phyloP scores from a whole-genome alignment of 1,139 yeast species.

The Lodderomyces orthopsilosis region DNA sequence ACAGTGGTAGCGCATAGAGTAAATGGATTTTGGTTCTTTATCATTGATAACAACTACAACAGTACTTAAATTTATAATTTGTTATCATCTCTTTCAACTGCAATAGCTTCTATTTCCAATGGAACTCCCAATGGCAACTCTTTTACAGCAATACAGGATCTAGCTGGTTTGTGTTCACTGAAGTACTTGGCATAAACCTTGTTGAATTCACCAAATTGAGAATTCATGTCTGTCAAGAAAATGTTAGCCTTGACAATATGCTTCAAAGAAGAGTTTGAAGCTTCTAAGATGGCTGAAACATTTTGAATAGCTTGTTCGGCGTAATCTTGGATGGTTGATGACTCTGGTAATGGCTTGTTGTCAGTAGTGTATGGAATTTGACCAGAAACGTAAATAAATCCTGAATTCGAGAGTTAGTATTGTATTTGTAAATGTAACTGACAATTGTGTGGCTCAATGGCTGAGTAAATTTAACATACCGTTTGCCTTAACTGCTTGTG shows the following conservation, averaged over 20 bases:
- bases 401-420: conserved; percentile 21
- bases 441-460: neutral
- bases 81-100: conserved; percentile 52
- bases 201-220: conserved; percentile 76
- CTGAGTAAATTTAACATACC: conserved; percentile 40
- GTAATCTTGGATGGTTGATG: conserved; percentile 64
- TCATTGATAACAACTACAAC: no score
- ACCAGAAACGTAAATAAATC: conserved; percentile 88
- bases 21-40: no score
- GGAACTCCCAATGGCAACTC: conserved; percentile 81
- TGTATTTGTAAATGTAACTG: neutral
- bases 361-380: conserved; percentile 90
- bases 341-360: conserved; percentile 73
- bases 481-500: conserved; percentile 88
- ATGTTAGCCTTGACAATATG: conserved; percentile 83
- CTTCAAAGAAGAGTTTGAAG: conserved; percentile 77
- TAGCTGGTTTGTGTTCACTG: conserved; percentile 82
- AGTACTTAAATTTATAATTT: conserved; percentile 42
- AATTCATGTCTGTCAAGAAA: conserved; percentile 81
- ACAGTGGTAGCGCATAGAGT: no score
- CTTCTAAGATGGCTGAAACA: conserved; percentile 71
- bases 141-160: conserved; percentile 92
- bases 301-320: conserved; percentile 84
- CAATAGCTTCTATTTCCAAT: conserved; percentile 75
- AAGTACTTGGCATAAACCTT: conserved; percentile 80